phyloP scores from a whole-genome alignment of 257 asterid species.

The Jacaranda copaia region DNA sequence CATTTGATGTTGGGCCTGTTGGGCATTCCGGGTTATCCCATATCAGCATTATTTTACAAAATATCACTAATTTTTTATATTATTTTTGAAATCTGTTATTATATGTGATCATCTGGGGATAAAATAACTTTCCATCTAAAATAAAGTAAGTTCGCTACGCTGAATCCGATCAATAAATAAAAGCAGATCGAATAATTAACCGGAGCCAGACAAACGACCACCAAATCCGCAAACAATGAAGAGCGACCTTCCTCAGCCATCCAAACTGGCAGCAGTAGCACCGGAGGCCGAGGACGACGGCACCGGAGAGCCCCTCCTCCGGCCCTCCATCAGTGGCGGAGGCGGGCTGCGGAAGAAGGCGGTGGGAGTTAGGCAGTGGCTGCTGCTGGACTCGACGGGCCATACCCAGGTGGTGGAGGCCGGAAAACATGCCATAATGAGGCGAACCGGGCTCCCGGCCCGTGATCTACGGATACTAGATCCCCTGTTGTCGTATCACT shows the following conservation, averaged over 20 bases:
- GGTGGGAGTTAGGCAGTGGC: slow-evolving; percentile 69
- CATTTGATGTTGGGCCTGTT: no score
- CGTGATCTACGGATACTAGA: slow-evolving; percentile 90
- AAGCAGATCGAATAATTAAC: background rate
- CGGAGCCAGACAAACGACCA: background rate
- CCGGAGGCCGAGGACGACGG: slow-evolving; percentile 44
- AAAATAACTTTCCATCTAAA: no score
- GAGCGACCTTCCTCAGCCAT: slow-evolving; percentile 32
- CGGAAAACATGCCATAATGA: slow-evolving; percentile 83
- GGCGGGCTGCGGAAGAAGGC: slow-evolving; percentile 65
- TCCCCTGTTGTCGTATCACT: slow-evolving; percentile 74
- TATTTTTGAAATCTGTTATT: no score
- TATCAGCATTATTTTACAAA: no score
- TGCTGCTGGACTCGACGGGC: slow-evolving; percentile 62
- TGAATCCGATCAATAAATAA: background rate
- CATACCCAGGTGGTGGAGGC: slow-evolving; percentile 72
- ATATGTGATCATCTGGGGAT: no score
- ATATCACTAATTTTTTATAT: no score
- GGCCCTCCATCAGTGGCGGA: slow-evolving; percentile 34
- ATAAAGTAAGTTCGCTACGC: no score
- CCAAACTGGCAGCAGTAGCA: slow-evolving; percentile 36
- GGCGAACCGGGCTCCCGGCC: slow-evolving; percentile 84
- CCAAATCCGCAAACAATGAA: background rate
- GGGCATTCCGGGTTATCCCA: no score
- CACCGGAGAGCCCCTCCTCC: slow-evolving; percentile 27